Conservation (phyloP, 192 early-diverging fungal species). For the Rhizophlyctis rosea region DNA sequence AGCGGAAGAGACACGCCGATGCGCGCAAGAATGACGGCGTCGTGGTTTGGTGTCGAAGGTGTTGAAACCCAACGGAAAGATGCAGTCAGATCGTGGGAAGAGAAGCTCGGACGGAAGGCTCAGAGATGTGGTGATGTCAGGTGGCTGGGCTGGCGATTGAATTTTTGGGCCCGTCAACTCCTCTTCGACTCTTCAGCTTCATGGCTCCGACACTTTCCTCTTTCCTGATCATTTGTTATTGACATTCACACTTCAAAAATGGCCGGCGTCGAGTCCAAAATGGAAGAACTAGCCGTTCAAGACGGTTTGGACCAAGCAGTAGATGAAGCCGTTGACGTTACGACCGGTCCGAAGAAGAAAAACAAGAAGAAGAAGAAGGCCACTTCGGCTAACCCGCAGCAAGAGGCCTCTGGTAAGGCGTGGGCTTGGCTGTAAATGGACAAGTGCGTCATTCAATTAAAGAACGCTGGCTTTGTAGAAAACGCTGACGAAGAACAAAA, state of each 20-base stretch:
- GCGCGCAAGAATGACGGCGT: too few relatives aligned
- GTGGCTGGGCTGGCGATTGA: too few relatives aligned
- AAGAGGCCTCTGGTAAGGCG: constrained; percentile 18
- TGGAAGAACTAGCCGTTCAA: not conserved
- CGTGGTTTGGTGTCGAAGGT: too few relatives aligned
- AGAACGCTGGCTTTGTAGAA: not conserved
- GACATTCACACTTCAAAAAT: not conserved
- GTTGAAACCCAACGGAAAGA: too few relatives aligned
- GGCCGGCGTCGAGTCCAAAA: not conserved
- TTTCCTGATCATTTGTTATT: not conserved
- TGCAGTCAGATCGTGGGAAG: too few relatives aligned
- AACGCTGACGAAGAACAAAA: not conserved
- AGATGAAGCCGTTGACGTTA: not conserved
- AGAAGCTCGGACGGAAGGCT: too few relatives aligned
- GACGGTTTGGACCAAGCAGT: constrained; percentile 20
- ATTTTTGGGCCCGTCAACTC: too few relatives aligned
- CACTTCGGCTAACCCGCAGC: not conserved
- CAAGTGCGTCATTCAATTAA: not conserved
- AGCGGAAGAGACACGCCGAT: too few relatives aligned
- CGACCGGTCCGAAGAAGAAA: constrained; percentile 33
- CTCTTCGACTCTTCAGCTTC: too few relatives aligned
- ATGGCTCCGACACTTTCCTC: not conserved
- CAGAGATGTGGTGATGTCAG: too few relatives aligned
- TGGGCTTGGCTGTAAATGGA: not conserved
- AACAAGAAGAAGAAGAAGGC: constrained; percentile 54